Evolutionary conservation across 768 basidiomycete genomes (phyloP), one percentile per base, ranked within the genome.

Genomic region (Paxillus rubicundulus): DNA sequence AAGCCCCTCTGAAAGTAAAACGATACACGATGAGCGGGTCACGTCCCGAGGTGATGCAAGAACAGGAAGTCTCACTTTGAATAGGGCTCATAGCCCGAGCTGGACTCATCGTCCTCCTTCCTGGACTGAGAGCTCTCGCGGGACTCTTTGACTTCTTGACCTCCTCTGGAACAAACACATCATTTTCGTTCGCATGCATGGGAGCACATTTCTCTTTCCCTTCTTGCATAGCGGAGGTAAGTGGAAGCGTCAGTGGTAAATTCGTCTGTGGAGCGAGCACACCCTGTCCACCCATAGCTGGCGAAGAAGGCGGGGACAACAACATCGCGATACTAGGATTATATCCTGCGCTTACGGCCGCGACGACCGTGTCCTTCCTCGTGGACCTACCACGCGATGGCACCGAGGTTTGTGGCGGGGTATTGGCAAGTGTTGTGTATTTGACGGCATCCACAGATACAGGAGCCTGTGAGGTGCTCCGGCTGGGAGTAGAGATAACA

Each of bases 1-100:
- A 20, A 69, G 60, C 2, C 68, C 59, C 52, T 64, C 68, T 69
- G 38, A 5, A 7, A 17, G 36, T 14, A 38, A 28, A 47, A 32
- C 9, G 47, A 52, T 5, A 38, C 16, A 24, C 45, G 48, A 30
- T 65, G 18, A 61, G 47, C 13, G 43, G 39, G 9, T 40, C 18
- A 9, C 1, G 30, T 37, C 16, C n/a, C n/a, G 12, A 28, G 28
- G 10, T 5, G 12, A 39, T 48, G 17, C 12, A n/a, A 32, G 10
- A 58, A 34, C 43, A 32, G 18, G 21, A n/a, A 14, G 13, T 16
- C 58, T 59, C 52, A 59, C 59, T 34, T 50, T 57, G 58, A 33
- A 59, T 52, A 36, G 52, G 58, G 47, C 66, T 66, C 56, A 60
- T 56, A 49, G 72, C 70, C 49, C 67, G 62, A 2, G 66, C 53